Percentiles rank a stretch among this genome's conserved stretches.
phyloP scores from a whole-genome alignment of 106 monocot species.

The Amphibolis antarctica region DNA sequence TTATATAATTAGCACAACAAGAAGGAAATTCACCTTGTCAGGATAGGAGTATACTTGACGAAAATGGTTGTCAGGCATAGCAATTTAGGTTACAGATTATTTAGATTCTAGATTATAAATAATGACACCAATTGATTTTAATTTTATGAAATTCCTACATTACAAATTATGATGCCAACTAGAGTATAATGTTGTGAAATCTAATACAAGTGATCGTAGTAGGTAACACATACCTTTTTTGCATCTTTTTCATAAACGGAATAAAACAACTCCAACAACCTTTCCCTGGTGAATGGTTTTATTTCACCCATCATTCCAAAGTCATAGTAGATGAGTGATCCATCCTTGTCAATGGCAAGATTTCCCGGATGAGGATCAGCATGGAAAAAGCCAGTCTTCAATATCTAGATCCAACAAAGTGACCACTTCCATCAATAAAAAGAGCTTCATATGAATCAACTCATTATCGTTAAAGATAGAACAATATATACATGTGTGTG shows the following conservation, averaged over 20 bases:
- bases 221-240: slow-evolving; percentile 51
- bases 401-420: slow-evolving; percentile 36
- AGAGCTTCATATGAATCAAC: too few species aligned
- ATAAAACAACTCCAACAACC: slow-evolving; percentile 77
- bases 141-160: too few species aligned
- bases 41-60: too few species aligned
- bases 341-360: slow-evolving; percentile 86
- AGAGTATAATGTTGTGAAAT: background rate
- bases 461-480: too few species aligned
- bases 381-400: slow-evolving; percentile 98
- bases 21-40: too few species aligned
- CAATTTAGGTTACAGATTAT: too few species aligned
- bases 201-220: background rate
- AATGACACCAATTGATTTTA: too few species aligned
- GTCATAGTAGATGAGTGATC: slow-evolving; percentile 92
- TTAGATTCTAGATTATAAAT: too few species aligned
- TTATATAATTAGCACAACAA: too few species aligned
- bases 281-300: slow-evolving; percentile 86
- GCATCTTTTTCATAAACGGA: slow-evolving; percentile 92
- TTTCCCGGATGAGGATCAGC: slow-evolving; percentile 99
- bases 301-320: slow-evolving; percentile 99
- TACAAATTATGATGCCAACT: too few species aligned
- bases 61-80: too few species aligned
- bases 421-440: background rate
- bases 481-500: too few species aligned